A percentile compares a stretch with the other conserved stretches of the same genome.
Conservation (phyloP, 305 asterid genomes). For the Solanum hybrid region DNA sequence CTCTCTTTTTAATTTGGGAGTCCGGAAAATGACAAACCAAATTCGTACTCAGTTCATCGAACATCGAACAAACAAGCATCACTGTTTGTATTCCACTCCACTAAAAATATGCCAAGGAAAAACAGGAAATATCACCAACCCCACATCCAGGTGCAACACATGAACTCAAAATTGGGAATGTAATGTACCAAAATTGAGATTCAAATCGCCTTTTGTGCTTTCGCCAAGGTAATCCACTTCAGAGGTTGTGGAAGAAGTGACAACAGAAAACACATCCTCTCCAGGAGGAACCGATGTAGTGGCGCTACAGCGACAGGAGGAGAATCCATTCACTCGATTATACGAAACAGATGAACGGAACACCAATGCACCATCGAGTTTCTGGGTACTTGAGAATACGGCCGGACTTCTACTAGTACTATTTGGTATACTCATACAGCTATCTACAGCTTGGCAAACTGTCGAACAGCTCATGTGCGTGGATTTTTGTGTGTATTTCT, state of each 20-base stretch:
- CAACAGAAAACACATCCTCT: constrained; percentile 36
- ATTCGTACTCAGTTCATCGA: not conserved
- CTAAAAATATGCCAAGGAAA: not conserved
- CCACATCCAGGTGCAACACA: not conserved
- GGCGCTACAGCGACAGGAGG: constrained; percentile 1
- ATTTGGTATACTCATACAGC: not conserved
- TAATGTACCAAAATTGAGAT: constrained; percentile 37
- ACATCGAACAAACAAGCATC: not conserved
- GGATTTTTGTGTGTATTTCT: not conserved
- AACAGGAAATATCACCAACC: not conserved
- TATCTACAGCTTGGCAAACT: not conserved
- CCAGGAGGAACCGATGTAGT: constrained; percentile 5
- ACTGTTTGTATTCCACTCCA: not conserved
- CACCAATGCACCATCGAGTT: not conserved
- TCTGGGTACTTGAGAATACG: not conserved
- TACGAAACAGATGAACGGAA: not conserved
- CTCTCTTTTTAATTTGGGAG: not conserved
- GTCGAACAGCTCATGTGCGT: constrained; percentile 7
- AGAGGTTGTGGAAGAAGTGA: constrained; percentile 34
- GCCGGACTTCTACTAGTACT: not conserved
- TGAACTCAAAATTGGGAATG: not conserved
- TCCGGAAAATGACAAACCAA: not conserved
- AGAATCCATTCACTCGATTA: not conserved
- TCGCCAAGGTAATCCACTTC: constrained; percentile 77
- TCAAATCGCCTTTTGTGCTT: constrained; percentile 87